A percentile compares a stretch with the other conserved stretches of the same genome.
Evolutionary conservation across 1,139 yeast species (phyloP).

Genomic region (Diutina neorugosa): DNA sequence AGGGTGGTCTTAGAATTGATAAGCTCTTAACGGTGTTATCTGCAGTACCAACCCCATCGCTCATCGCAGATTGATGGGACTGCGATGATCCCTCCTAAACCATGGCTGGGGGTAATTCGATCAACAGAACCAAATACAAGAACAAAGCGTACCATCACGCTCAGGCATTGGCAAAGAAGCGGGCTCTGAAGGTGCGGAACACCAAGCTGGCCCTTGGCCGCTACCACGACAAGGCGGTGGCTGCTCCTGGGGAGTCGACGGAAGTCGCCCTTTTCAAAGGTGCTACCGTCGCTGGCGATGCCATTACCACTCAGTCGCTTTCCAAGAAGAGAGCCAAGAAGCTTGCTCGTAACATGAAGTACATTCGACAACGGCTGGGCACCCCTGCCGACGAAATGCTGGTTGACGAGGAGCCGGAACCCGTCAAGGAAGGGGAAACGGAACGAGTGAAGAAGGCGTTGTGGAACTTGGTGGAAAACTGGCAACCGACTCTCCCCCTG

Average conservation of each 20-base stretch:
- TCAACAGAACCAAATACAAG: constrained; percentile 68
- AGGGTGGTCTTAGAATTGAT: too few relatives aligned
- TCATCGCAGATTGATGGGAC: not conserved
- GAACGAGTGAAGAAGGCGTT: constrained; percentile 3
- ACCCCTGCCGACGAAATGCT: not conserved
- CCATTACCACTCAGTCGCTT: constrained; percentile 45
- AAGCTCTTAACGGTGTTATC: too few relatives aligned
- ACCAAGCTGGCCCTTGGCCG: constrained; percentile 3
- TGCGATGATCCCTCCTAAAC: not conserved
- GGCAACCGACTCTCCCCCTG: not conserved
- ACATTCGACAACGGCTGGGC: constrained; percentile 37
- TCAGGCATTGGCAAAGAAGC: constrained; percentile 40
- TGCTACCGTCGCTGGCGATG: constrained; percentile 18
- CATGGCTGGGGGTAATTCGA: constrained; percentile 73
- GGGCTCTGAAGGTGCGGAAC: constrained; percentile 23
- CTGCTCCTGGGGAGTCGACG: constrained; percentile 40
- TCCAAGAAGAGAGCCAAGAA: constrained; percentile 77
- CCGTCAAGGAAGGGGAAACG: not conserved
- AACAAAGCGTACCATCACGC: constrained; percentile 44
- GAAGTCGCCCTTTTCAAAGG: constrained; percentile 49
- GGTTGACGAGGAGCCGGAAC: not conserved
- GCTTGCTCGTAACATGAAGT: constrained; percentile 67
- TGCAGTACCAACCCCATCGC: not conserved
- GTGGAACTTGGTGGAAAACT: not conserved
- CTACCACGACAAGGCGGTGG: constrained; percentile 30